Conservation (phyloP, 1,139 yeast species). For the Trichomonascaceae sp. region DNA sequence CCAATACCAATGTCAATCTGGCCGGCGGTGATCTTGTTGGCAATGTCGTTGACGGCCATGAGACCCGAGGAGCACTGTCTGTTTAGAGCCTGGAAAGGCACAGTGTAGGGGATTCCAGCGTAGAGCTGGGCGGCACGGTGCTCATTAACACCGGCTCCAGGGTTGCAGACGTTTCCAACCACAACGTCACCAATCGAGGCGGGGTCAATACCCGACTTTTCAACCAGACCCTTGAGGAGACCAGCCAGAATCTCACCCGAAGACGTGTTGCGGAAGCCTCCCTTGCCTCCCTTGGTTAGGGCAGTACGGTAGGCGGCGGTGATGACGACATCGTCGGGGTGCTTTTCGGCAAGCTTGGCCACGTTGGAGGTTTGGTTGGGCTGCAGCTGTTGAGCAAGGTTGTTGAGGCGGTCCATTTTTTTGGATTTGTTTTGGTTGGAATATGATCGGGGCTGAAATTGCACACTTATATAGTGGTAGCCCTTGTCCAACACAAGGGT, state of each 20-base stretch:
- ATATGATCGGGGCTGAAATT: too few relatives aligned
- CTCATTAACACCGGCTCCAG: conserved; percentile 87
- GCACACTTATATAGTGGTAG: too few relatives aligned
- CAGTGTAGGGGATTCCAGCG: conserved; percentile 56
- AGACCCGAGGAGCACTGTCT: conserved; percentile 93
- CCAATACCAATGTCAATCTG: conserved; percentile 89
- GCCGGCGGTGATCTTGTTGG: conserved; percentile 74
- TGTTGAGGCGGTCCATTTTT: conserved; percentile 24
- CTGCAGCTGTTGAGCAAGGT: conserved; percentile 20
- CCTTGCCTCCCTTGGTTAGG: conserved; percentile 73
- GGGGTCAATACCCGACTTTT: conserved; percentile 48
- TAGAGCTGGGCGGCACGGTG: conserved; percentile 70
- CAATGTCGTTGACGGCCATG: conserved; percentile 80
- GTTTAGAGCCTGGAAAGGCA: conserved; percentile 73
- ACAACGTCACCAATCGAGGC: conserved; percentile 65
- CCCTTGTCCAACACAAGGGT: too few relatives aligned
- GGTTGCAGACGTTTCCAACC: conserved; percentile 78
- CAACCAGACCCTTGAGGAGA: conserved; percentile 49
- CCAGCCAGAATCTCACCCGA: conserved; percentile 60
- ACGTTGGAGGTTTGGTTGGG: conserved; percentile 21
- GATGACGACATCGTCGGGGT: conserved; percentile 77
- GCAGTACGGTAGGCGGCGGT: conserved; percentile 87
- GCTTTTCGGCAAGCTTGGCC: conserved; percentile 37
- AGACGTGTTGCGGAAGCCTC: conserved; percentile 62
- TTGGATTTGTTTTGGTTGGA: neutral